Evolutionary conservation across 768 basidiomycete genomes (phyloP), one percentile per base, ranked within the genome.

Genomic region (Austroboletus festivus): DNA sequence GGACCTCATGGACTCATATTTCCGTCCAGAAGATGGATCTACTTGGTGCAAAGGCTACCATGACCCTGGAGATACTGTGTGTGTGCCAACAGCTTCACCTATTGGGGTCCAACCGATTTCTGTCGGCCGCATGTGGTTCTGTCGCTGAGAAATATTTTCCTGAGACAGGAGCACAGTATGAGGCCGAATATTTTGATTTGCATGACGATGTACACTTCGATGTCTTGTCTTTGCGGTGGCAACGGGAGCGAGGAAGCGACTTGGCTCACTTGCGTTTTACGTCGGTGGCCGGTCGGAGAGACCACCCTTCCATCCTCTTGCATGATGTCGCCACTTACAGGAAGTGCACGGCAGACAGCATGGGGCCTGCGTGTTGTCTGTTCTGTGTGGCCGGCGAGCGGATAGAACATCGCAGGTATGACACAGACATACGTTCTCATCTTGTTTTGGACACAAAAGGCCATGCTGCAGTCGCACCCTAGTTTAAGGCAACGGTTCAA

Each of bases 181-280:
- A 28, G 28, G 46, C 47, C 47, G 49, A 18, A 37, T 51, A 49
- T 59, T 47, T 50, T 41, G n/a, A 19, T 11, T 15, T 13, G 42
- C 12, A 50, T 50, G 56, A 46, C 53, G 34, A 20, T 34, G 37
- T 24, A 23, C 19, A 18, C 21, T 48, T 58, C 24, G 40, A 22
- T 16, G 50, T 31, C 46, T 38, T 35, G 42, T 45, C 48, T 33
- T 0, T 58, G 62, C 60, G 60, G 62, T 62, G 60, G 60, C 60
- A 39, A 31, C 60, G 60, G 60, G 51, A 40, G 45, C 44, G 55
- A 47, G 53, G 60, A 58, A 61, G 59, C 43, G 5, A n/a, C n/a
- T n/a, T n/a, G n/a, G n/a, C n/a, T n/a, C n/a, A 37, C 1, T 7
- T 40, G 30, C 1, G 38, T 23, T 38, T 28, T 24, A 34, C 39